These are phyloP conservation scores for Fonsecaea erecta DNA, from an alignment of 2,329 filamentous ascomycete genomes.

Conservation along the genomic window DNA sequence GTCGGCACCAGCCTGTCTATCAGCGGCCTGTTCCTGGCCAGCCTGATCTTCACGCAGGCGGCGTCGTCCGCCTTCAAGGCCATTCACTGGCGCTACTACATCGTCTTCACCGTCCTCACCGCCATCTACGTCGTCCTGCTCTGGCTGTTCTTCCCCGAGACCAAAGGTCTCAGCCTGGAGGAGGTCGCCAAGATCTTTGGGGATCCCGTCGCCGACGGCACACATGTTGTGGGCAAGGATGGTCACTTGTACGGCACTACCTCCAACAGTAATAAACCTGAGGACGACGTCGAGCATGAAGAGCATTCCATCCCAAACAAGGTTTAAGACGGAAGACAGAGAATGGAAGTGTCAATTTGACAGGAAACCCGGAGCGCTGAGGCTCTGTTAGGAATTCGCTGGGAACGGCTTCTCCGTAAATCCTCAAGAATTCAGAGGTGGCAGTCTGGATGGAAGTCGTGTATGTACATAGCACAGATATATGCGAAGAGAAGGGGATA, in stretches of 20 bases:
- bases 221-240: neutral
- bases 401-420: too few relatives aligned
- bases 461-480: neutral
- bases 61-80: neutral
- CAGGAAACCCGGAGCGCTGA: too few relatives aligned
- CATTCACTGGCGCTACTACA: neutral
- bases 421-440: neutral
- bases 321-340: neutral
- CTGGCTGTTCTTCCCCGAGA: neutral
- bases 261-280: neutral
- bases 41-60: neutral
- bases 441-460: neutral
- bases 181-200: neutral
- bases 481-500: neutral
- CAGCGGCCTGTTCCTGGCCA: neutral
- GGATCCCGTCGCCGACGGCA: neutral
- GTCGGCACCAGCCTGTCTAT: neutral
- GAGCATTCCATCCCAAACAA: neutral
- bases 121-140: neutral
- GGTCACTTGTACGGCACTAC: neutral
- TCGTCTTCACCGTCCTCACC: neutral
- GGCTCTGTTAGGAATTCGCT: too few relatives aligned
- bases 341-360: too few relatives aligned
- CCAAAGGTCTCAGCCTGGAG: neutral
- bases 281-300: neutral